Conservation (phyloP, 148 eudicot species). For the Heliamphora exappendiculata region DNA sequence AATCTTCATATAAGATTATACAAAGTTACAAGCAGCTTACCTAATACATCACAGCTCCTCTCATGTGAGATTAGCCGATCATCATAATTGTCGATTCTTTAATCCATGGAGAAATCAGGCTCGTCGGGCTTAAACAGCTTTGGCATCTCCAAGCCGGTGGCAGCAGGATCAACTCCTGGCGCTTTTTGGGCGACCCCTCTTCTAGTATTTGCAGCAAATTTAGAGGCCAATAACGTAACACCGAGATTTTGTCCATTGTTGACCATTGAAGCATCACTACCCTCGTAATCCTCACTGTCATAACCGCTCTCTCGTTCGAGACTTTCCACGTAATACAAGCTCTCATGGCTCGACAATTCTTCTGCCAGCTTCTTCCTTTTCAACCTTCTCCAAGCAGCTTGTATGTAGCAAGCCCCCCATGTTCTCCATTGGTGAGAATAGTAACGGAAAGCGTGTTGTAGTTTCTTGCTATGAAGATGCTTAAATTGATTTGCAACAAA, state of each 20-base stretch:
- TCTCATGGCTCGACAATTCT: slow-evolving; percentile 49
- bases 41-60: neutral
- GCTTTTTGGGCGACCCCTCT: slow-evolving; percentile 41
- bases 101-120: slow-evolving; percentile 50
- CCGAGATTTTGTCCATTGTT: slow-evolving; percentile 29
- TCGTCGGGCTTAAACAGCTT: slow-evolving; percentile 85
- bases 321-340: slow-evolving; percentile 19
- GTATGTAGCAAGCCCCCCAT: slow-evolving; percentile 85
- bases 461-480: slow-evolving; percentile 72
- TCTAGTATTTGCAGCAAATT: slow-evolving; percentile 63
- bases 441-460: slow-evolving; percentile 80
- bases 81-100: neutral
- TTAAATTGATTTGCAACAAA: slow-evolving; percentile 73
- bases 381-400: slow-evolving; percentile 76
- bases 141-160: slow-evolving; percentile 44
- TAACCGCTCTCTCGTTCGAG: neutral
- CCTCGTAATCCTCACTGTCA: neutral
- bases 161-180: slow-evolving; percentile 23
- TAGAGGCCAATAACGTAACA: slow-evolving; percentile 65
- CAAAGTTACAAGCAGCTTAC: neutral
- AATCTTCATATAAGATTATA: too few relatives aligned
- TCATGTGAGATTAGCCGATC: neutral
- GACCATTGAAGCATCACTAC: slow-evolving; percentile 2
- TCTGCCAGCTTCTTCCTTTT: slow-evolving; percentile 52
- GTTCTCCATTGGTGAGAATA: slow-evolving; percentile 92